Evolutionary conservation across 345 rosid species (phyloP).

Genomic region (Euphorbia tirucalli): DNA sequence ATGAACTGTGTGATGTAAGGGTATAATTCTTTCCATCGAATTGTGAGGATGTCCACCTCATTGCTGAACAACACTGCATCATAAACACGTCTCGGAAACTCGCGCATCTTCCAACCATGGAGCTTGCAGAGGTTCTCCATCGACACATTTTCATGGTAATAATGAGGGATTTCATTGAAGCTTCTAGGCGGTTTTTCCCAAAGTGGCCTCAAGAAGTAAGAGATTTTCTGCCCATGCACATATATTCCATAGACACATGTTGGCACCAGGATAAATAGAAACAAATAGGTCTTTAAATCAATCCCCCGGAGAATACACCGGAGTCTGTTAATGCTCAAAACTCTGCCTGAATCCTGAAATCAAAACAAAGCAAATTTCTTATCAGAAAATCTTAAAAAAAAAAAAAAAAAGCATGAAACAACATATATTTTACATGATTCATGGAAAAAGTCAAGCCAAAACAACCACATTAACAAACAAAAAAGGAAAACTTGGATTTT

Average conservation of each 20-base stretch:
- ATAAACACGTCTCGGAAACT: constrained; percentile 77
- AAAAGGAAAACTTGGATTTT: no score
- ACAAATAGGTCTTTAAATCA: constrained; percentile 68
- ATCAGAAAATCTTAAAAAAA: constrained; percentile 14
- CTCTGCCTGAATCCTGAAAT: constrained; percentile 75
- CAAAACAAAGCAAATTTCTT: neutral
- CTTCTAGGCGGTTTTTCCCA: constrained; percentile 88
- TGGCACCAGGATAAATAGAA: constrained; percentile 66
- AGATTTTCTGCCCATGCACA: constrained; percentile 74
- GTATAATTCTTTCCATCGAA: constrained; percentile 79
- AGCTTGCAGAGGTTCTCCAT: constrained; percentile 79
- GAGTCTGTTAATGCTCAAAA: constrained; percentile 76
- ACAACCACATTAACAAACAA: neutral
- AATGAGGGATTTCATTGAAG: constrained; percentile 75
- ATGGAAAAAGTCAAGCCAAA: neutral
- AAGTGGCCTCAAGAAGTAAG: constrained; percentile 73
- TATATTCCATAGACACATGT: constrained; percentile 60
- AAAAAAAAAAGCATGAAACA: neutral
- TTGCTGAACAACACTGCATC: constrained; percentile 84
- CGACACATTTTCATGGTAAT: constrained; percentile 75
- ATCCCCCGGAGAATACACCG: constrained; percentile 90
- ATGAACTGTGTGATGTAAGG: constrained; percentile 76
- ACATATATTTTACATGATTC: neutral
- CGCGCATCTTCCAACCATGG: constrained; percentile 85
- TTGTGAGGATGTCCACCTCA: constrained; percentile 65